Conservation (phyloP, 257 asterid genomes). For the Solanum paucissectum region DNA sequence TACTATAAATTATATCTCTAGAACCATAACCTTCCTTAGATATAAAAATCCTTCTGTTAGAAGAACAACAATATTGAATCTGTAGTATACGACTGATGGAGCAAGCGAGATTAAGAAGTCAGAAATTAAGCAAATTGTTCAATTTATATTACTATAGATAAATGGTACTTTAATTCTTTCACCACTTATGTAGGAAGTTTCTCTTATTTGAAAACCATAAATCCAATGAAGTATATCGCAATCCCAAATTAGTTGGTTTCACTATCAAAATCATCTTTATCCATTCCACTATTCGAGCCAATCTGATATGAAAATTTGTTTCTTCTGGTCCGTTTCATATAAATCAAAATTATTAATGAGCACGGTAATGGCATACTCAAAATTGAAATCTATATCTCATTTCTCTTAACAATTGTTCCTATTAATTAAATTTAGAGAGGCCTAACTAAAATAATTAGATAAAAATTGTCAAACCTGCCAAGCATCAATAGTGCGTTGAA, state of each 20-base stretch:
- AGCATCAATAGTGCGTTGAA: neutral
- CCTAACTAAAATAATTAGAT: neutral
- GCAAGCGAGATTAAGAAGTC: neutral
- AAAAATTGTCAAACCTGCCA: no score
- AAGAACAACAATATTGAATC: no score
- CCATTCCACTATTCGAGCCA: neutral
- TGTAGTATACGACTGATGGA: neutral
- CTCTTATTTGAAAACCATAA: neutral
- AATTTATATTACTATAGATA: neutral
- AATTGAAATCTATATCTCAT: neutral
- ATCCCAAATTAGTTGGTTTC: neutral
- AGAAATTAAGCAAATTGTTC: neutral
- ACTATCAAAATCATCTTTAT: no score
- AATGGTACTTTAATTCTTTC: neutral
- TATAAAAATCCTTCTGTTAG: no score
- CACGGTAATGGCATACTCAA: neutral
- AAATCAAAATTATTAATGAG: no score
- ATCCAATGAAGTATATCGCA: neutral
- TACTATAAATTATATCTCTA: no score
- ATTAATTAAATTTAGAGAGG: neutral
- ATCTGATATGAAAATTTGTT: no score
- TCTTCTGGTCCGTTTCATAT: neutral
- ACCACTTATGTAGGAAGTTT: neutral
- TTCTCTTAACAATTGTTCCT: neutral
- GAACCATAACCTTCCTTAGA: no score